Percentiles rank a stretch among this genome's conserved stretches.
phyloP scores from a whole-genome alignment of 2,329 filamentous ascomycete species.

The Ilyonectria destructans region DNA sequence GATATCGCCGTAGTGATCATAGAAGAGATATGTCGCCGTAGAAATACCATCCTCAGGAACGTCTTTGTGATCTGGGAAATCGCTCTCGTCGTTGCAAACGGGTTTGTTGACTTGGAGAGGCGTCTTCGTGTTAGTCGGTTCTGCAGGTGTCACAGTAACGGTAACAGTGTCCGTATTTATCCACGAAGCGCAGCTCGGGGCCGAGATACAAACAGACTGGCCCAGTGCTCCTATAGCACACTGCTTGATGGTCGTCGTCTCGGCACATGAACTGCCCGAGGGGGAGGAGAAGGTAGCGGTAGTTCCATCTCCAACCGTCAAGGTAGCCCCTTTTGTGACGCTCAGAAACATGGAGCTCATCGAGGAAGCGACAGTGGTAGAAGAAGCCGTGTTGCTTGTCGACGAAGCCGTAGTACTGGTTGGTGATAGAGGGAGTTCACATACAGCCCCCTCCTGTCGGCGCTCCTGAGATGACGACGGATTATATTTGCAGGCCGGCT shows the following conservation, averaged over 20 bases:
- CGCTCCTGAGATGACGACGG: neutral
- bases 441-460: neutral
- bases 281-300: neutral
- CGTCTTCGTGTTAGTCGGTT: neutral
- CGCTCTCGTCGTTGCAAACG: slow-evolving; percentile 11
- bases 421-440: slow-evolving; percentile 1
- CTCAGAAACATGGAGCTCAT: no score
- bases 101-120: slow-evolving; percentile 4
- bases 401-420: neutral
- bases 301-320: neutral
- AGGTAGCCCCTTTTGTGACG: no score
- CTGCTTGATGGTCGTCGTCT: neutral
- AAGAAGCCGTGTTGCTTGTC: no score
- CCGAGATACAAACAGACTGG: neutral
- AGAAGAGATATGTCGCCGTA: neutral
- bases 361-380: neutral
- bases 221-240: neutral
- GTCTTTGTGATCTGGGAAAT: slow-evolving; percentile 20
- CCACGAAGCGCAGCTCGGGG: slow-evolving; percentile 7
- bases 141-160: neutral
- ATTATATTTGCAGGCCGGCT: neutral
- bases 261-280: no score
- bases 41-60: neutral
- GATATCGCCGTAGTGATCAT: neutral
- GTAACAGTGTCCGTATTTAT: neutral